Base-by-base conservation (phyloP, 495 filamentous ascomycete species). In the Penicillium subrubescens region DNA sequence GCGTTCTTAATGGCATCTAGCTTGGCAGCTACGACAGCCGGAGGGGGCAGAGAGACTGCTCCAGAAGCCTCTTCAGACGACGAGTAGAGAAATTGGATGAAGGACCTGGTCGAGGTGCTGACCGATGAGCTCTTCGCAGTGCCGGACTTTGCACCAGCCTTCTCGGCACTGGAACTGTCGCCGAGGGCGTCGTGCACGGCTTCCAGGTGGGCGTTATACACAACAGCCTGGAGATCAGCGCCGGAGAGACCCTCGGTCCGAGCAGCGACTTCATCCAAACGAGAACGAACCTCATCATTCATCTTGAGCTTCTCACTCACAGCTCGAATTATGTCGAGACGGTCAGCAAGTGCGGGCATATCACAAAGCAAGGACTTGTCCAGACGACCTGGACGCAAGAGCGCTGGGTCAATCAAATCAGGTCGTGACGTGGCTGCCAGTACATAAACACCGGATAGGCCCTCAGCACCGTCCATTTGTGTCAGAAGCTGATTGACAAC, bases 401-500 rank as follows among this genome's bases (percentile, higher is more conserved):
- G 79, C 4, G 95, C 95, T 2, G 95, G 94, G 71, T 99, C 95
- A 50, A 99, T 98, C 7, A 98, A 73, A 75, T 99, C 96, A 0
- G 95, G 95, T 29, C 95, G 81, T 3, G 87, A 90, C 2, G 95
- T 99, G 15, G 95, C 95, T 31, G 95, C 95, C 5, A 99, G 86
- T 2, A 99, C 95, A 69, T 98, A 98, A 2, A 99, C 95, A 0
- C 96, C 96, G 0, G 88, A 91, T 6, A 98, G 77, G 19, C 96
- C 95, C 73, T 99, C 96, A 2, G 96, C 96, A 71, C 95, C 95
- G 71, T 99, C 95, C 96, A 99, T 99, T 76, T 97, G 96, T 5
- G 95, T 99, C 10, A 99, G 82, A 51, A 99, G 86, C 80, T 98
- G 96, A 72, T 98, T 98, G 67, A 99, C 95, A 2, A 99, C 95